Base-by-base conservation (phyloP, 208 protist species). In the Trypanosoma rangeli region DNA sequence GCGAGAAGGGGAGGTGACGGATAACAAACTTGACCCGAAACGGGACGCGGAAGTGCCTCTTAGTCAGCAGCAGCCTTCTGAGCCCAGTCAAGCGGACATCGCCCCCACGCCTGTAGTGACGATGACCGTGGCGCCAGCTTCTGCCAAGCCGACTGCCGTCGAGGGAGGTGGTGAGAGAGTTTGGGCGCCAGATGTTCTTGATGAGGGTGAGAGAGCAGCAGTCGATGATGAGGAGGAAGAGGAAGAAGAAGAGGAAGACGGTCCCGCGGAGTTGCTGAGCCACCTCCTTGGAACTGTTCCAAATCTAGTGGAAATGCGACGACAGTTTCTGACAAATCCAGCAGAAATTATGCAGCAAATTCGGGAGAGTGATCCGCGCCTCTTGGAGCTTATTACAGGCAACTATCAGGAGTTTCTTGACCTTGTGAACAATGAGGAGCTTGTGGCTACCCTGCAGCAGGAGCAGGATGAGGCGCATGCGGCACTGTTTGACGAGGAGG, bases 371-470 rank as follows among this genome's bases (percentile, higher is more conserved):
- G 83, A 96, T 69, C 88, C 91, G 4, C 75, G 74, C 0, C 82
- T 96, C 16, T 89, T 93, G 56, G 83, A 91, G 55, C 84, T 94
- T 58, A 94, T 96, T 64, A 79, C 79, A 3, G 73, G 76, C 15
- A 84, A 96, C 73, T 82, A 92, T 58, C 76, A 88, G 62, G 82
- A 75, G n/a, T 96, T 94, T 68, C 44, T 94, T 7, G 69, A 79
- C 13, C 77, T 96, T 35, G 87, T 96, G 52, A 90, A 91, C 73
- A 90, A 90, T 67, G 86, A 90, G 62, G 56, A 78, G 24, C 68
- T 90, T 10, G 75, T 93, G 5, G 71, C 70, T 33, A 63, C 64
- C 15, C 64, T 83, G 63, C 78, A 80, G 53, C 57, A 29, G 29
- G 69, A 83, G 24, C 58, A 74, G 52, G 73, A 83, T 8, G 76